phyloP scores from a whole-genome alignment of 441 rosid genomes.

The Bruguiera hainesii region DNA sequence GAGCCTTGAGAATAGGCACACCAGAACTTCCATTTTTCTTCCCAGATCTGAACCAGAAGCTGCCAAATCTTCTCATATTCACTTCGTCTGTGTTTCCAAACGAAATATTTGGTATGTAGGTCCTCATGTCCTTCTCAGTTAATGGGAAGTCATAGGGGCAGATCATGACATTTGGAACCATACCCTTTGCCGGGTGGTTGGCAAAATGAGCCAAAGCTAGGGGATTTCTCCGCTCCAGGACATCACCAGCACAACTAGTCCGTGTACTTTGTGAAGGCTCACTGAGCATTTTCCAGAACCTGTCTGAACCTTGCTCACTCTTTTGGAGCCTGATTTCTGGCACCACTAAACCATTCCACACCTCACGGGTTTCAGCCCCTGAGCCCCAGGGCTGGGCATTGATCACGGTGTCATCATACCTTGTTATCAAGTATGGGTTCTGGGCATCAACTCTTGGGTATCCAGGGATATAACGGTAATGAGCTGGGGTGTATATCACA shows the following conservation, averaged over 20 bases:
- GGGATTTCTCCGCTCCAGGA: conserved; percentile 79
- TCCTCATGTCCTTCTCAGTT: conserved; percentile 53
- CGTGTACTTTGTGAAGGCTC: conserved; percentile 50
- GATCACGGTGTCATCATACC: conserved; percentile 74
- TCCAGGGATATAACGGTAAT: conserved; percentile 73
- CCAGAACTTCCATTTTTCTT: conserved; percentile 22
- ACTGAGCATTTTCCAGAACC: conserved; percentile 65
- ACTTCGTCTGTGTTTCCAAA: conserved; percentile 49
- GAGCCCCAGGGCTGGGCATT: conserved; percentile 83
- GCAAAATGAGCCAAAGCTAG: conserved; percentile 79
- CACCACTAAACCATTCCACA: conserved; percentile 47
- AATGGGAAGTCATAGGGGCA: conserved; percentile 81
- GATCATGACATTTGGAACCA: conserved; percentile 75
- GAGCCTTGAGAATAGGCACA: conserved; percentile 48
- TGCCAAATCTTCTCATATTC: conserved; percentile 60
- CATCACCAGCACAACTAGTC: conserved; percentile 25
- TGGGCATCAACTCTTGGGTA: conserved; percentile 62
- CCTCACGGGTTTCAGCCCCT: conserved; percentile 57
- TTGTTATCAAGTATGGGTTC: conserved; percentile 70
- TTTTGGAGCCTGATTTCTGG: conserved; percentile 29
- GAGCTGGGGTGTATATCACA: conserved; percentile 61
- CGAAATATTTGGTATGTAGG: conserved; percentile 64
- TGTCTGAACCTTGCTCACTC: conserved; percentile 43
- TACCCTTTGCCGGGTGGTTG: conserved; percentile 64
- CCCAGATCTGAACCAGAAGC: conserved; percentile 61